Conservation (phyloP, 2,329 filamentous ascomycete species). For the Arachnomyces sp. region DNA sequence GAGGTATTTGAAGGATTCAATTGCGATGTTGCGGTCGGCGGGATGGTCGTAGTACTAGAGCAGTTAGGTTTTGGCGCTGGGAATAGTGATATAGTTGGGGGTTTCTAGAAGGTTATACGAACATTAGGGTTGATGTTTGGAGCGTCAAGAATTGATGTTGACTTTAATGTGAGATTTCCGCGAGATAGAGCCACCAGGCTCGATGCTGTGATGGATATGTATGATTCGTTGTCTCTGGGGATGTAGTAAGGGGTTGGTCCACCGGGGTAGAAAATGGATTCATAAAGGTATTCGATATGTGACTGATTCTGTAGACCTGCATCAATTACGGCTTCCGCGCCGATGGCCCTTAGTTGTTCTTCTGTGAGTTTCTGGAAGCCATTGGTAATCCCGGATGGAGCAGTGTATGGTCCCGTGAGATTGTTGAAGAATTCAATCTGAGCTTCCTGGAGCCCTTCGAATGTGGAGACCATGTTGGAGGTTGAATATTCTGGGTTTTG, state of each 20-base stretch:
- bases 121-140: constrained; percentile 15
- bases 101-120: not conserved
- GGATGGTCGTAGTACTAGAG: constrained; percentile 10
- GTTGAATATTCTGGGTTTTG: constrained; percentile 18
- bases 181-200: constrained; percentile 16
- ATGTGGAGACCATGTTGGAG: constrained; percentile 11
- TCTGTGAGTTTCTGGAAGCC: constrained; percentile 22
- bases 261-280: constrained; percentile 17
- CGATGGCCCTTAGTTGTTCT: constrained; percentile 14
- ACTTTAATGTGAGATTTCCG: constrained; percentile 14
- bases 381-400: constrained; percentile 24
- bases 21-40: constrained; percentile 13
- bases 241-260: constrained; percentile 15
- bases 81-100: not conserved
- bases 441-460: constrained; percentile 18
- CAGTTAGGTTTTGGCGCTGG: not conserved
- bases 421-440: constrained; percentile 21
- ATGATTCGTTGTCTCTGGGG: constrained; percentile 20
- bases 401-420: constrained; percentile 22
- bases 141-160: constrained; percentile 7
- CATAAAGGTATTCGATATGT: constrained; percentile 20
- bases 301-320: constrained; percentile 16
- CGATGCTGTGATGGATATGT: constrained; percentile 25
- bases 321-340: constrained; percentile 15
- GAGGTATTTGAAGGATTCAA: constrained; percentile 18